Evolutionary conservation across 345 rosid species (phyloP).

Genomic region (Toxicodendron radicans): DNA sequence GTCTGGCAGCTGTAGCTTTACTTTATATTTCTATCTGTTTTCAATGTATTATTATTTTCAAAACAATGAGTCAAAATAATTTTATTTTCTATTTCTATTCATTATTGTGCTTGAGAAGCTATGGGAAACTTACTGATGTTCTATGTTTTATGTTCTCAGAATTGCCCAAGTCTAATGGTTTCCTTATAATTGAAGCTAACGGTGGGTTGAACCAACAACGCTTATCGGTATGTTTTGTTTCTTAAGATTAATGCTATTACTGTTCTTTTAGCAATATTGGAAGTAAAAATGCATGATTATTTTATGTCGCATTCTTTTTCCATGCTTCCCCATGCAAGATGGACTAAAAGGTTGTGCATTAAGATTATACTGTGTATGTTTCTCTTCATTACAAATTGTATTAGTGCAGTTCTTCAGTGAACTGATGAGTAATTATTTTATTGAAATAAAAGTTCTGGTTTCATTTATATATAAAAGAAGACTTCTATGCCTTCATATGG

Average conservation of each 20-base stretch:
- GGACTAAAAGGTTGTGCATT: background rate
- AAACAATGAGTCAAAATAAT: background rate
- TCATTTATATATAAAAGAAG: background rate
- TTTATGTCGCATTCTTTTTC: background rate
- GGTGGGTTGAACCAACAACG: constrained; percentile 99
- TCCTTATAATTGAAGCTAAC: constrained; percentile 92
- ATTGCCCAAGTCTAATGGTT: constrained; percentile 76
- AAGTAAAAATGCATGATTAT: constrained; percentile 4
- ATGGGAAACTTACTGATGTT: constrained; percentile 20
- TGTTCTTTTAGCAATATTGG: background rate
- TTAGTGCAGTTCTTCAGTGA: background rate
- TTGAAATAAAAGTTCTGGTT: too few species aligned
- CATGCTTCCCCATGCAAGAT: background rate
- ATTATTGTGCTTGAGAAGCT: constrained; percentile 1
- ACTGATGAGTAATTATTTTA: too few species aligned
- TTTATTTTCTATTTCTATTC: background rate
- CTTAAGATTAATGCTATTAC: background rate
- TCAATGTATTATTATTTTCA: background rate
- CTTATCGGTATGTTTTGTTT: constrained; percentile 67
- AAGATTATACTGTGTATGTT: background rate
- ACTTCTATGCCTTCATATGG: background rate
- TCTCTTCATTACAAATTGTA: background rate
- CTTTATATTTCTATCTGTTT: background rate
- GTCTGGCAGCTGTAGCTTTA: background rate
- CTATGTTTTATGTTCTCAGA: constrained; percentile 37